Evolutionary conservation across 768 basidiomycete species (phyloP), one percentile per base, ranked within the genome.

Genomic region (Lentinula aciculospora): DNA sequence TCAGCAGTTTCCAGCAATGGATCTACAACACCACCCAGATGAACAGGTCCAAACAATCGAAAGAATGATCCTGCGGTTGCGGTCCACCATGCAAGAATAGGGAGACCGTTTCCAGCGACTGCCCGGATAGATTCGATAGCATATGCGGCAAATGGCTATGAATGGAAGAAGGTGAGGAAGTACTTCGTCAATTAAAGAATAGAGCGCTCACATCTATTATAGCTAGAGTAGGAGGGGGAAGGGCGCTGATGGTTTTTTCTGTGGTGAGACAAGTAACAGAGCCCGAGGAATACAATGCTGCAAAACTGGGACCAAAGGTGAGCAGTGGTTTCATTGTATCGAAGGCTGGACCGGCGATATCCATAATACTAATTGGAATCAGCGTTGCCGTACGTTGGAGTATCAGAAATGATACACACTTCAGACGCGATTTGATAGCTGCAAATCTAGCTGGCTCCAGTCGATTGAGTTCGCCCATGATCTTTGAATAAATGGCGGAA

Each of bases 1-100:
- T 53, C 51, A 25, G 19, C 21, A 15, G 51, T 53, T 34, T 53
- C 51, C 12, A 53, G 23, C 21, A 4, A 15, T 3, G 51, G 51
- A 17, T 21, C 51, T 28, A 21, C 36, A 2, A 53, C 51, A 25
- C 51, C 51, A 1, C 51, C 51, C 10, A 53, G 36, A 39, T 53
- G 51, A 3, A 36, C 51, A 37, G 54, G 54, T 31, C 54, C 54
- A 9, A 56, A 12, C 12, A 56, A 2, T 44, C 44, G 44, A 5
- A 45, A 23, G 10, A 44, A 32, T 5, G 40, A 28, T 3, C 54
- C 54, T n/a, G 44, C 54, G 19, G 19, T 56, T 6, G 25, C 17
- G 19, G 54, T 56, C 54, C 40, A 44, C 54, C 54, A 56, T 17
- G 54, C 40, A n/a, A 56, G 29, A 25, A 56, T 56, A 29, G 25